These are phyloP conservation scores for Stentor coeruleus DNA, from an alignment of 73 alveolate genomes.

Conservation along the genomic window DNA sequence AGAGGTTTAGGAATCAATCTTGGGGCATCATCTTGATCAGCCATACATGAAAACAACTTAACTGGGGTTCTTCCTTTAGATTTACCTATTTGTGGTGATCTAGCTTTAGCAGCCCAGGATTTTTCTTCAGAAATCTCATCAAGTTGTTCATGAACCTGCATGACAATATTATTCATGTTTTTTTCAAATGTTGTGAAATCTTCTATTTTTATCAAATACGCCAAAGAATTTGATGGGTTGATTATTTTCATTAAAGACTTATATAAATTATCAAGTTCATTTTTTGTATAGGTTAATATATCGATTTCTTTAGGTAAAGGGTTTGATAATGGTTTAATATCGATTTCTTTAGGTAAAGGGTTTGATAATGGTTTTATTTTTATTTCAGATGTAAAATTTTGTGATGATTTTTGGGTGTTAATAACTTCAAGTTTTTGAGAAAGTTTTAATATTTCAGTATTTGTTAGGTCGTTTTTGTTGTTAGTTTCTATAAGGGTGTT, in stretches of 20 bases:
- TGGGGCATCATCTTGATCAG: constrained; percentile 15
- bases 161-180: not conserved
- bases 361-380: not conserved
- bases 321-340: not conserved
- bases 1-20: constrained; percentile 15
- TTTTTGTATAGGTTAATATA: not conserved
- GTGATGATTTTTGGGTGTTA: not conserved
- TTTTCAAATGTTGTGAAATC: not conserved
- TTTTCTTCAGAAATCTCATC: not conserved
- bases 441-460: not conserved
- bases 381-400: not conserved
- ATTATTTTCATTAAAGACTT: not conserved
- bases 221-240: not conserved
- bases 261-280: not conserved
- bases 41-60: constrained; percentile 17
- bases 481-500: not conserved
- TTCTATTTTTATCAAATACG: not conserved
- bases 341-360: not conserved
- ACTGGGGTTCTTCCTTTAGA: not conserved
- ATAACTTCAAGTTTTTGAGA: constrained; percentile 3
- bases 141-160: not conserved
- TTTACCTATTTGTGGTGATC: not conserved
- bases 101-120: too few relatives aligned
- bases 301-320: not conserved
- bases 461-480: not conserved